Percentiles rank a stretch among this genome's conserved stretches.
Evolutionary conservation across 1,284 basidiomycete species (phyloP).

Genomic region (Spongispora temasekensis): DNA sequence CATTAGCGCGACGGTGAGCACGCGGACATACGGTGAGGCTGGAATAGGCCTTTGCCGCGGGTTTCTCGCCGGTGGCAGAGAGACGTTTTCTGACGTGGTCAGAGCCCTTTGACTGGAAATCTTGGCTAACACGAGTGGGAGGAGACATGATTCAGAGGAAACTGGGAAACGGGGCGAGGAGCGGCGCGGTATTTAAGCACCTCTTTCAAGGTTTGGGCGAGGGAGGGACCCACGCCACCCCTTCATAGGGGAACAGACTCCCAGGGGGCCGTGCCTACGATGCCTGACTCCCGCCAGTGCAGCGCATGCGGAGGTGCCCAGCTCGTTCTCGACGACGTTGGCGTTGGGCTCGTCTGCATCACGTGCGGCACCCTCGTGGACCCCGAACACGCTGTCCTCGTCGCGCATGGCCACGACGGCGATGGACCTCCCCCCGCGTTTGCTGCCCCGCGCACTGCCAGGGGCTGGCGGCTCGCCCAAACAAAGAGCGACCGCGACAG

Average conservation of each 20-base stretch:
- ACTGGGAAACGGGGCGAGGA: slow-evolving; percentile 15
- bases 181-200: slow-evolving; percentile 28
- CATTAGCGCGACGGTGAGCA: slow-evolving; percentile 21
- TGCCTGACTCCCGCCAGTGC: no score
- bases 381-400: slow-evolving; percentile 57
- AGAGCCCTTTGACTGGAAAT: slow-evolving; percentile 65
- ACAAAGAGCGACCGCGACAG: slow-evolving; percentile 60
- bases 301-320: slow-evolving; percentile 57
- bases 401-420: slow-evolving; percentile 43
- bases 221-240: no score
- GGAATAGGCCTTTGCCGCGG: slow-evolving; percentile 56
- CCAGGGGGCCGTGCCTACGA: slow-evolving; percentile 22
- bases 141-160: slow-evolving; percentile 50
- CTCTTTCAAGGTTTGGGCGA: no score
- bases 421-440: slow-evolving; percentile 34
- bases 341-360: slow-evolving; percentile 52
- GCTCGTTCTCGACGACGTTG: slow-evolving; percentile 55
- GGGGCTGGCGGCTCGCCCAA: slow-evolving; percentile 59
- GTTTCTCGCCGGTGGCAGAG: slow-evolving; percentile 50
- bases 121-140: slow-evolving; percentile 31
- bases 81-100: slow-evolving; percentile 65
- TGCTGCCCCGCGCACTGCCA: slow-evolving; percentile 38
- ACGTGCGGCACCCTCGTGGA: slow-evolving; percentile 66
- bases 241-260: no score
- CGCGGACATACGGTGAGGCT: slow-evolving; percentile 60